Evolutionary conservation across 1,284 basidiomycete species (phyloP), one percentile per base, ranked within the genome.

Genomic region (Ustilago xerochloae): DNA sequence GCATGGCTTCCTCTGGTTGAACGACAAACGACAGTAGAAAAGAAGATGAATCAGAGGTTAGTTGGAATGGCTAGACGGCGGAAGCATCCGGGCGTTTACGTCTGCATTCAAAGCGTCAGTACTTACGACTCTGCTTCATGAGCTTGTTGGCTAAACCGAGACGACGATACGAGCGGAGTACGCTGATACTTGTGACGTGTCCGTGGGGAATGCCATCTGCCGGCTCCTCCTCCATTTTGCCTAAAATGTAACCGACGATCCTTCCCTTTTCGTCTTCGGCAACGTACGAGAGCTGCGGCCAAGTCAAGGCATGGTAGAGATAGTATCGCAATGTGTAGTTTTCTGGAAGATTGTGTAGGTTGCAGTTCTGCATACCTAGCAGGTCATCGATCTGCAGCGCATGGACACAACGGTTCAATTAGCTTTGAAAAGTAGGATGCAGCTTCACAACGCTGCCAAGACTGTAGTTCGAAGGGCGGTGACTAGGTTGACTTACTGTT

Each of bases 281-380:
- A 18, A 98, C 93, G 83, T 92, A 98, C 3, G 93, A 96, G 22
- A 97, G 88, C 74, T 93, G 91, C 1, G 95, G 95, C 95, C 95
- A 98, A 9, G 91, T 93, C 80, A 95, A 86, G 7, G 90, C 88
- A 82, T 96, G 93, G 84, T 93, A 94, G 51, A 94, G 88, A 87
- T 96, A 83, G 64, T 82, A 84, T 47, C 80, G 66, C 61, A 84
- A 69, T 48, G 82, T 83, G 61, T 84, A 84, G 57, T 84, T 84
- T 39, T 84, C 82, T 16, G 82, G 82, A 4, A 84, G 77, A 39
- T 83, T 82, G 61, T 83, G 81, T 62, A 84, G 66, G 49, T 84
- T 84, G 75, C 79, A 82, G 39, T 80, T 76, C 66, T 84, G 82
- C 78, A 83, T 82, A 18, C 80, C 81, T 24, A 83, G 60, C 54